Percentiles rank a stretch among this genome's conserved stretches.
These are phyloP conservation scores for Tetradesmus obliquus DNA, from an alignment of 139 green algal species.

Conservation along the genomic window DNA sequence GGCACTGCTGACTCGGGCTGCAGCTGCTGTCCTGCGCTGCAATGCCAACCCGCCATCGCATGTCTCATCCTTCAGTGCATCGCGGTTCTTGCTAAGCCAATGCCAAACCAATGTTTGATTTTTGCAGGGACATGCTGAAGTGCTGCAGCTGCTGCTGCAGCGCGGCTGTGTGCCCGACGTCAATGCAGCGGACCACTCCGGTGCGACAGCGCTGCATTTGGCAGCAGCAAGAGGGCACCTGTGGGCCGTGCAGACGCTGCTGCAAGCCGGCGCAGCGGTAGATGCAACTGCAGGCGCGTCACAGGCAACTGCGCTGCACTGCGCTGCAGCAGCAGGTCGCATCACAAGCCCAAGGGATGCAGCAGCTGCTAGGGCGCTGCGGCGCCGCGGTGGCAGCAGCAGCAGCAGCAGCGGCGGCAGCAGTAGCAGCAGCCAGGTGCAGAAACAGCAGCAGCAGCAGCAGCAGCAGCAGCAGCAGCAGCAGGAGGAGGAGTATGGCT, in stretches of 20 bases:
- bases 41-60: background rate
- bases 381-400: background rate
- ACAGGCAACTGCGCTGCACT: background rate
- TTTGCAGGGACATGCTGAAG: background rate
- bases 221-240: constrained; percentile 32
- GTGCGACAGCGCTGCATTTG: constrained; percentile 21
- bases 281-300: background rate
- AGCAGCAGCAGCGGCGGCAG: constrained; percentile 14
- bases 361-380: constrained; percentile 1
- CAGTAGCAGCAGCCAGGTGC: background rate
- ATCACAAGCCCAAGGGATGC: background rate
- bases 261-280: background rate
- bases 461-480: background rate
- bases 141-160: constrained; percentile 26
- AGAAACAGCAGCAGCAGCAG: background rate
- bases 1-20: background rate
- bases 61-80: background rate
- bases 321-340: constrained; percentile 7
- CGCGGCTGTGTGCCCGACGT: background rate
- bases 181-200: background rate
- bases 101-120: background rate
- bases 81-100: too few species aligned
- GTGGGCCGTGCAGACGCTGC: background rate
- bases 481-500: background rate
- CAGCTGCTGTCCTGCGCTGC: background rate